Evolutionary conservation across 1,284 basidiomycete genomes (phyloP), one percentile per base, ranked within the genome.

Genomic region (Trichosporon sp.): DNA sequence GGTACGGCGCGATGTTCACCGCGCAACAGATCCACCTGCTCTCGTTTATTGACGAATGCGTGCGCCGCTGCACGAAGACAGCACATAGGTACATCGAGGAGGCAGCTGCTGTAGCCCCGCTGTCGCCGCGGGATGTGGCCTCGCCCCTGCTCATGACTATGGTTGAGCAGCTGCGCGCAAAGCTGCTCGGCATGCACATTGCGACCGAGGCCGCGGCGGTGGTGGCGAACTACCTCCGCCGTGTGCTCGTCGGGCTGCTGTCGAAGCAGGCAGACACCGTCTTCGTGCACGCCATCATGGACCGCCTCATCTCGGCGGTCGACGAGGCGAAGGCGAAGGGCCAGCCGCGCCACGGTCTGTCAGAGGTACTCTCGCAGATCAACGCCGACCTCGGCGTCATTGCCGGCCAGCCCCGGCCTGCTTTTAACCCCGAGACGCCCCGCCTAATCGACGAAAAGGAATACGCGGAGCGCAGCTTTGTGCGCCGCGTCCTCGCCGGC

Each of bases 31-130:
- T 78, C 10, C 80, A 84, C 36, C 84, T 94, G 3, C 81, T 91
- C 4, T 72, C 81, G 0, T 94, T 96, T 80, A 70, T 96, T 13
- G 94, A 98, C 71, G 91, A 94, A 56, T 95, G 91, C 73, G 82
- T 90, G 7, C 87, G 89, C 62, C 85, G 91, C n/a, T 92, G 89
- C 69, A 74, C 88, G 67, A 93, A 91, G 80, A 90, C 88, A 0
- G 90, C 92, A 0, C 91, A 95, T 76, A 85, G 87, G 36, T 98
- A 96, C 75, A 84, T 95, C 61, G 94, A 97, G 72, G 87, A 88
- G 11, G 76, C 85, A 61, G 82, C 83, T 29, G 66, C 71, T 2
- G 60, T 76, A 27, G 59, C 70, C 2, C 71, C 73, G 0, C 68
- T 65, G 34, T 65, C 70, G 57, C 25, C 69, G 5, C 37, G 60